Percentiles rank a stretch among this genome's conserved stretches.
Conservation (phyloP, 2,329 filamentous ascomycete species). For the Apiospora arundinis region DNA sequence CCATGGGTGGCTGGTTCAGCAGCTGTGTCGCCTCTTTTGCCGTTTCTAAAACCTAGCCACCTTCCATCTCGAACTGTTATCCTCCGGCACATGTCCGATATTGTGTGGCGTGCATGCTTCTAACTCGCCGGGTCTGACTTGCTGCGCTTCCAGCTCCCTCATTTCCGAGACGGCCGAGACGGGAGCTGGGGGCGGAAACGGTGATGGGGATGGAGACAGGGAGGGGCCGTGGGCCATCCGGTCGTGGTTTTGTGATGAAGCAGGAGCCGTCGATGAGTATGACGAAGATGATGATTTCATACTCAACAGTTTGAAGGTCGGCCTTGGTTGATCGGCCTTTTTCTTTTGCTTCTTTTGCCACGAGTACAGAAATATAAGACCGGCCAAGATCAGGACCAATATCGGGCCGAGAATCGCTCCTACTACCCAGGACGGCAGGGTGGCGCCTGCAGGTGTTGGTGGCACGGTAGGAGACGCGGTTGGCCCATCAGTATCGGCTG, state of each 20-base stretch:
- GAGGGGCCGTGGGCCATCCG: background rate
- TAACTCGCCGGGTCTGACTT: background rate
- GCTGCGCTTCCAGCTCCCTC: background rate
- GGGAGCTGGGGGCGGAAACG: background rate
- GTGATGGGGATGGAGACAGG: too few relatives aligned
- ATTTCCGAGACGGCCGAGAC: too few relatives aligned
- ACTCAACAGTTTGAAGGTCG: background rate
- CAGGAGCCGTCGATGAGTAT: background rate
- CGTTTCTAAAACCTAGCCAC: background rate
- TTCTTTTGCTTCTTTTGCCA: background rate
- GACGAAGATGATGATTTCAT: background rate
- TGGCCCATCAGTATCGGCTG: background rate
- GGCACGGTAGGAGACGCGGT: background rate
- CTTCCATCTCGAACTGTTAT: slow-evolving; percentile 1
- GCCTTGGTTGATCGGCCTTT: background rate
- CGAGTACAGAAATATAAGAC: background rate
- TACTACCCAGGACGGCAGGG: background rate
- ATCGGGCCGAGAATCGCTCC: background rate
- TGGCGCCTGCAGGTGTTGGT: background rate
- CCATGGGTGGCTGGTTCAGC: too few relatives aligned
- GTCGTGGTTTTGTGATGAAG: background rate
- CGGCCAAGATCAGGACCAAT: background rate
- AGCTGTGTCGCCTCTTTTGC: background rate
- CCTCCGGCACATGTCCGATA: background rate
- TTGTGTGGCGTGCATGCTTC: background rate